Evolutionary conservation across 2,329 filamentous ascomycete genomes (phyloP), one percentile per base, ranked within the genome.

Genomic region (Talaromyces marneffei): DNA sequence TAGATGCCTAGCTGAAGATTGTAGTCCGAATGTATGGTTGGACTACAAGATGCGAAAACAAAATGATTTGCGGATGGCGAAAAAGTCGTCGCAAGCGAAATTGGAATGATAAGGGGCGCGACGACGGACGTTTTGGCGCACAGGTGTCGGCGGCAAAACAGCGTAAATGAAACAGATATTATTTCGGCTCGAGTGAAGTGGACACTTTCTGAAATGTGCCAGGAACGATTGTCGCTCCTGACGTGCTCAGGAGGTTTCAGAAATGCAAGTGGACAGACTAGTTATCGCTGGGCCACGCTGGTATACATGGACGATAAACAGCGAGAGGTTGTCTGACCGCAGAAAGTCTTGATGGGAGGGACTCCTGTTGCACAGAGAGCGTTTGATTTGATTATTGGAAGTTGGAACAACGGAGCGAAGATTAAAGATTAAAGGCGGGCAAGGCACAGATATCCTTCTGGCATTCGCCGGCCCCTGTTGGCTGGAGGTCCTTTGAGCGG

Each of bases 161-260:
- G 48, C 10, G 48, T 33, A 55, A 20, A 52, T 52, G 48, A 52
- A 37, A 20, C 50, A 35, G 50, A 40, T 42, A 37, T 37, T 39
- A 60, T 53, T 55, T 48, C 33, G 56, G 56, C 37, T 33, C 23
- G 60, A 54, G 12, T n/a, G 48, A 48, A 48, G 60, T 58, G 60
- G 60, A 35, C 53, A 59, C 46, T 31, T 55, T 23, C 50, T 54
- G 50, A 40, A 55, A 40, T 20, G 35, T 60, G 18, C 33, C 18
- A 39, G 57, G 48, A 50, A 59, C 42, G 33, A 59, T 20, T 59
- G 44, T 35, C 44, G 44, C 57, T 39, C 44, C 44, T 31, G 37
- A 53, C 57, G 57, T 59, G 57, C 57, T 59, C 44, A 40, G 57
- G 44, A 59, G 46, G 57, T 59, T 59, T 59, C 57, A 53, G 57